Percentiles rank a stretch among this genome's conserved stretches.
Conservation (phyloP, 306 rosid genomes). For the Trifolium pratense region DNA sequence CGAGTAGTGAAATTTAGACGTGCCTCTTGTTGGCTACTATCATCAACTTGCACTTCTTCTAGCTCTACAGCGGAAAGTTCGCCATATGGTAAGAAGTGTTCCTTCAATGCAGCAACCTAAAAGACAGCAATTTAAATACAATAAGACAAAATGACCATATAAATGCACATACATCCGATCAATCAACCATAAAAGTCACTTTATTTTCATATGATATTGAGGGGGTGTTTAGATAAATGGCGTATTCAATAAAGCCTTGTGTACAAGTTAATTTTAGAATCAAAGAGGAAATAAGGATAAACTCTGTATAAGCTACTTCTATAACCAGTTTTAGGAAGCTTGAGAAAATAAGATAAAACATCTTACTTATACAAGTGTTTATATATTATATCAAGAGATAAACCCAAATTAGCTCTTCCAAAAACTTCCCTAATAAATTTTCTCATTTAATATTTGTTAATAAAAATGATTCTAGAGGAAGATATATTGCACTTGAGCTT, state of each 20-base stretch:
- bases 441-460: background rate
- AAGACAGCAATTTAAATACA: constrained; percentile 30
- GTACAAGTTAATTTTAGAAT: background rate
- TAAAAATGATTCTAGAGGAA: background rate
- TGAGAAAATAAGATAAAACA: background rate
- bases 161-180: background rate
- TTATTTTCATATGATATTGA: background rate
- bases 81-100: constrained; percentile 74
- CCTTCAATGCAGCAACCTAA: constrained; percentile 74
- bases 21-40: constrained; percentile 54
- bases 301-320: background rate
- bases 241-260: background rate
- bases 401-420: too few species aligned
- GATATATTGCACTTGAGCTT: background rate
- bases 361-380: too few species aligned
- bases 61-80: constrained; percentile 67
- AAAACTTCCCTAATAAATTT: too few species aligned
- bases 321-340: background rate
- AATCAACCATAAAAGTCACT: constrained; percentile 13
- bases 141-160: constrained; percentile 24
- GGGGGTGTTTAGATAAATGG: background rate
- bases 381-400: too few species aligned
- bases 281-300: background rate
- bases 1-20: constrained; percentile 62
- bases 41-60: constrained; percentile 53